Percentiles rank a stretch among this genome's conserved stretches.
phyloP scores from a whole-genome alignment of 2,329 filamentous ascomycete genomes.

The Xylaria sp. region DNA sequence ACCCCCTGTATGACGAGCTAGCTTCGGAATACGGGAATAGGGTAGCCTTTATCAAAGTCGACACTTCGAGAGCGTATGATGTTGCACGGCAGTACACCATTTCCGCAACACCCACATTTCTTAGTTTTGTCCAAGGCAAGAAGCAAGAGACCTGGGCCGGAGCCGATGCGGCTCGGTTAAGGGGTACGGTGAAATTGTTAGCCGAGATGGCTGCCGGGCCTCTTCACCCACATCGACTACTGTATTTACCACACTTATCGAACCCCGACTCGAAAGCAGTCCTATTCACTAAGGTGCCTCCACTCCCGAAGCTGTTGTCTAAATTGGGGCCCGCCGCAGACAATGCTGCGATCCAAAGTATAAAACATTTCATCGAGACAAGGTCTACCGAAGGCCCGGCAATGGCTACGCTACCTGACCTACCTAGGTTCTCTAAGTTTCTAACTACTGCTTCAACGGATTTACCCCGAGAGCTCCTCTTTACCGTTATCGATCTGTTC shows the following conservation, averaged over 20 bases:
- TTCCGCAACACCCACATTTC: constrained; percentile 83
- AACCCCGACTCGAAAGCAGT: constrained; percentile 69
- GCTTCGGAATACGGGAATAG: constrained; percentile 73
- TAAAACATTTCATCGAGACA: constrained; percentile 74
- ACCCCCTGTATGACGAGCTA: constrained; percentile 80
- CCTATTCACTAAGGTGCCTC: constrained; percentile 77
- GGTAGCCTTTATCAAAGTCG: constrained; percentile 80
- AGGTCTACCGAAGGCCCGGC: constrained; percentile 63
- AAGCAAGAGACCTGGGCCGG: constrained; percentile 83
- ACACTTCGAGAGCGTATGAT: constrained; percentile 70
- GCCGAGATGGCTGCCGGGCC: constrained; percentile 73
- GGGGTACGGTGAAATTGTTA: constrained; percentile 74
- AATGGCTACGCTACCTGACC: constrained; percentile 72
- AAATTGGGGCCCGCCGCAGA: constrained; percentile 72
- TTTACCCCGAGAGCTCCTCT: constrained; percentile 70
- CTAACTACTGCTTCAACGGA: constrained; percentile 59
- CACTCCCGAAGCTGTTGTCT: constrained; percentile 77
- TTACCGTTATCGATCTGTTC: constrained; percentile 85
- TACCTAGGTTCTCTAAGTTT: constrained; percentile 68
- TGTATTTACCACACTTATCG: constrained; percentile 74
- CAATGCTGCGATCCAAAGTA: constrained; percentile 63
- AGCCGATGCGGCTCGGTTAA: constrained; percentile 70
- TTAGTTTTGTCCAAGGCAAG: constrained; percentile 78
- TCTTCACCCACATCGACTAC: constrained; percentile 73
- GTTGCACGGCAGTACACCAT: constrained; percentile 71